phyloP scores from a whole-genome alignment of 306 rosid species.

The Quercus bicolor region DNA sequence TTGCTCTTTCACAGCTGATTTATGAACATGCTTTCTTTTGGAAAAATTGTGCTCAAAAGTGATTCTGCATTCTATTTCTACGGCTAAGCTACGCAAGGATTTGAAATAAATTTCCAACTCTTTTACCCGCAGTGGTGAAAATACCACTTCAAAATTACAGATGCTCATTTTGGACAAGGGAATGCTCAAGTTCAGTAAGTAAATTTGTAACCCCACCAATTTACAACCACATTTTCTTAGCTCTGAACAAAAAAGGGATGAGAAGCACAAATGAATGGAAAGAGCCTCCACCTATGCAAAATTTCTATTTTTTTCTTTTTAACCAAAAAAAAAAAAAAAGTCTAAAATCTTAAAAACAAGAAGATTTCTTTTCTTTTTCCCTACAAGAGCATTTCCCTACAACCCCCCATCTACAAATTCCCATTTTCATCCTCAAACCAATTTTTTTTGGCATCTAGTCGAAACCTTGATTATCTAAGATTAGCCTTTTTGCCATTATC shows the following conservation, averaged over 20 bases:
- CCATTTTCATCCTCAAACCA: conserved; percentile 38
- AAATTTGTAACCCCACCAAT: conserved; percentile 77
- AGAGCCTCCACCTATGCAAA: conserved; percentile 56
- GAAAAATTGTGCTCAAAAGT: no score
- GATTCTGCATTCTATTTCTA: neutral
- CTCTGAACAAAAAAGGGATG: conserved; percentile 15
- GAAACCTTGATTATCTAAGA: conserved; percentile 26
- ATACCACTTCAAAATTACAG: conserved; percentile 60
- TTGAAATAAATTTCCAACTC: conserved; percentile 30
- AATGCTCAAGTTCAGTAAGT: conserved; percentile 44
- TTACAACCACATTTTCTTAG: conserved; percentile 48
- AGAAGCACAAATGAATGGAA: conserved; percentile 33
- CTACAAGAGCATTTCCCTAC: conserved; percentile 47
- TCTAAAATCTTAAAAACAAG: conserved; percentile 23
- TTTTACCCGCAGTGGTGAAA: conserved; percentile 61
- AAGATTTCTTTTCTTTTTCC: conserved; percentile 20
- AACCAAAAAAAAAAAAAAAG: conserved; percentile 21
- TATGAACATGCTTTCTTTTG: no score
- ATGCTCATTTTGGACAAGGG: conserved; percentile 51
- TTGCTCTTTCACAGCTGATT: no score
- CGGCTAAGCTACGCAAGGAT: neutral
- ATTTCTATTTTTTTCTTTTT: conserved; percentile 45
- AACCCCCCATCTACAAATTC: conserved; percentile 37
- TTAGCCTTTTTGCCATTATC: conserved; percentile 31
- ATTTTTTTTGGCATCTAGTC: conserved; percentile 37